Percentiles rank a stretch among this genome's conserved stretches.
Conservation (phyloP, 805 yeast genomes). For the Komagataella kurtzmanii region DNA sequence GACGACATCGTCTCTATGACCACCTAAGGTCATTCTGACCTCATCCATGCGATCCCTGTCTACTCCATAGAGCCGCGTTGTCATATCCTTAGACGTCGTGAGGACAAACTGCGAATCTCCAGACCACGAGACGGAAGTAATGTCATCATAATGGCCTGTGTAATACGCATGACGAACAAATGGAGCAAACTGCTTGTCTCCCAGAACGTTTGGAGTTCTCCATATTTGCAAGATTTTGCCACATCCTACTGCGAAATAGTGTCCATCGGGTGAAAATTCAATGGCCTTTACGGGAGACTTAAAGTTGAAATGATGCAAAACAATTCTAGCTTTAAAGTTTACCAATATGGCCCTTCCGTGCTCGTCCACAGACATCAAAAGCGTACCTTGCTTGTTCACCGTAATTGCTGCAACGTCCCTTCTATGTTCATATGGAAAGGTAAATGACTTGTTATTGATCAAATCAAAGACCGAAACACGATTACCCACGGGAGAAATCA, state of each 20-base stretch:
- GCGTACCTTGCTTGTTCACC: slow-evolving; percentile 67
- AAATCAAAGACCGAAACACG: slow-evolving; percentile 83
- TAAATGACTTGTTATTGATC: slow-evolving; percentile 70
- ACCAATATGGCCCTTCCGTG: slow-evolving; percentile 92
- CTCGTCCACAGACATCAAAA: slow-evolving; percentile 71
- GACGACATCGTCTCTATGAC: slow-evolving; percentile 83
- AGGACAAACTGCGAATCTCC: slow-evolving; percentile 79
- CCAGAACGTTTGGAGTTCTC: slow-evolving; percentile 73
- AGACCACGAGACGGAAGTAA: slow-evolving; percentile 77
- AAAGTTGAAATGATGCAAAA: slow-evolving; percentile 88
- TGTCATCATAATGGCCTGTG: slow-evolving; percentile 85
- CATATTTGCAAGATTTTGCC: slow-evolving; percentile 82
- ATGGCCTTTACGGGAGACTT: slow-evolving; percentile 63
- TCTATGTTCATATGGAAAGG: slow-evolving; percentile 87
- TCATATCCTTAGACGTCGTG: slow-evolving; percentile 80
- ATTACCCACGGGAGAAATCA: slow-evolving; percentile 90
- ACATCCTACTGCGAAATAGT: slow-evolving; percentile 72
- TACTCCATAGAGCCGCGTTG: slow-evolving; percentile 74
- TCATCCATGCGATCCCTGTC: slow-evolving; percentile 39
- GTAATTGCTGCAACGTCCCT: slow-evolving; percentile 72
- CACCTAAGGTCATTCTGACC: slow-evolving; percentile 80
- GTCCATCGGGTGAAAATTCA: slow-evolving; percentile 82
- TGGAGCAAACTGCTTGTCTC: slow-evolving; percentile 92
- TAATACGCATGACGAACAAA: slow-evolving; percentile 82
- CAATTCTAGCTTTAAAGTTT: slow-evolving; percentile 71